A percentile compares a stretch with the other conserved stretches of the same genome.
Conservation (phyloP, 2,329 filamentous ascomycete species). For the Phaeophleospora eucalypticola region DNA sequence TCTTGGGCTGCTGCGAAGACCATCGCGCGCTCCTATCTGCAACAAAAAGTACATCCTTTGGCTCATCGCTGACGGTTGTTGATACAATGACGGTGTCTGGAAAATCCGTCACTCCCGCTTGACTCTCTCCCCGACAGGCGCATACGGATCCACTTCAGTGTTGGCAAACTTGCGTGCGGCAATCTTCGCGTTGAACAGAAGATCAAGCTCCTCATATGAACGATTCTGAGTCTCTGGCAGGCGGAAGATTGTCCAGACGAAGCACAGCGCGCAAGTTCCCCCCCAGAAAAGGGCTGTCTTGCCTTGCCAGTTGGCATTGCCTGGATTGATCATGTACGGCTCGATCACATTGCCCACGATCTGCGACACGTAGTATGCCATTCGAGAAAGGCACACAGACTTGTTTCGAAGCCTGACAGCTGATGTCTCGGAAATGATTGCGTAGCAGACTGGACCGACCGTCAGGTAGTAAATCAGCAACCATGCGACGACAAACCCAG, state of each 20-base stretch:
- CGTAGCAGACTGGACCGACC: constrained; percentile 30
- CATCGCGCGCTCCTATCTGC: too few species aligned
- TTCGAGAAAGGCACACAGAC: constrained; percentile 29
- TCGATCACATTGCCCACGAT: constrained; percentile 32
- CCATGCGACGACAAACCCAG: constrained; percentile 26
- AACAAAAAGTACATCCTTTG: too few species aligned
- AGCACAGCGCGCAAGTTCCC: constrained; percentile 16
- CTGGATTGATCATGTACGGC: constrained; percentile 36
- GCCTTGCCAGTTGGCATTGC: constrained; percentile 21
- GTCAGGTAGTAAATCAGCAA: constrained; percentile 28
- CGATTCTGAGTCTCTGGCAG: constrained; percentile 35
- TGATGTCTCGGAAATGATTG: constrained; percentile 29
- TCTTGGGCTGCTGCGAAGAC: too few species aligned
- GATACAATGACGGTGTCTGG: too few species aligned
- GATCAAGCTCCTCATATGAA: constrained; percentile 36
- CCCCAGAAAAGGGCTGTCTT: constrained; percentile 18
- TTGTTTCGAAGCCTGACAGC: constrained; percentile 28
- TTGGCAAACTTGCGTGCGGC: constrained; percentile 25
- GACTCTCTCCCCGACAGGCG: constrained; percentile 1
- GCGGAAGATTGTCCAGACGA: constrained; percentile 31
- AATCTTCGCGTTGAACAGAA: constrained; percentile 34
- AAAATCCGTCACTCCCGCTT: constrained; percentile 4
- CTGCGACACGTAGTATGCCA: constrained; percentile 27
- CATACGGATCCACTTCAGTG: constrained; percentile 13
- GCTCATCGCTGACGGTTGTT: too few species aligned